Evolutionary conservation across 352 stramenopile genomes (phyloP).

Genomic region (Phytopythium kandeliae): DNA sequence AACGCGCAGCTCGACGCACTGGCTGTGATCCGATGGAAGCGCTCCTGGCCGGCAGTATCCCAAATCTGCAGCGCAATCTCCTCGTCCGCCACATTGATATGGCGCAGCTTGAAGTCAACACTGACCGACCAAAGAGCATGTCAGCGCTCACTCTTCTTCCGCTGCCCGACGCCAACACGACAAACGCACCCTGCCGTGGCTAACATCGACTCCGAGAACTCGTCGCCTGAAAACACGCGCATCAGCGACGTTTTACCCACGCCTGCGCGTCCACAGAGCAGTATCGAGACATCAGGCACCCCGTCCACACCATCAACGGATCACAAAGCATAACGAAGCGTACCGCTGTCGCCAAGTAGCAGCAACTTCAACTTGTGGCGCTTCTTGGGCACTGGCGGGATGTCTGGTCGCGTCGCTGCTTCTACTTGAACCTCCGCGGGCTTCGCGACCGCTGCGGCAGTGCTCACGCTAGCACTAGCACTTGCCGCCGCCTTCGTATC

Average conservation of each 20-base stretch:
- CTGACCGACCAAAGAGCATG: constrained; percentile 16
- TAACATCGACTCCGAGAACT: constrained; percentile 88
- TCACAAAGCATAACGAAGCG: constrained; percentile 3
- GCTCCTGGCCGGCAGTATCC: constrained; percentile 93
- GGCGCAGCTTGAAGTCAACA: constrained; percentile 92
- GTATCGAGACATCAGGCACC: constrained; percentile 6
- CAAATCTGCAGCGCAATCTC: constrained; percentile 92
- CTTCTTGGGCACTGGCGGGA: constrained; percentile 50
- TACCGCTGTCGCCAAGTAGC: constrained; percentile 86
- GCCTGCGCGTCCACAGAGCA: constrained; percentile 19
- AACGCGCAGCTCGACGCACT: constrained; percentile 45
- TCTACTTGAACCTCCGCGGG: constrained; percentile 6
- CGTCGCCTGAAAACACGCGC: constrained; percentile 89
- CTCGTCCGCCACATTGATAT: constrained; percentile 79
- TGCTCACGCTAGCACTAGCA: neutral
- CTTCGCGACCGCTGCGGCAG: constrained; percentile 8
- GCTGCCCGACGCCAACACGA: constrained; percentile 2
- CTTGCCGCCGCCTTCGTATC: constrained; percentile 4
- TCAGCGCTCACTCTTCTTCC: constrained; percentile 3
- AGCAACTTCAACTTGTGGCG: constrained; percentile 88
- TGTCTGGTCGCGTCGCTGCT: neutral
- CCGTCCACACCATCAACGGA: neutral
- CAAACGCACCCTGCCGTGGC: constrained; percentile 84
- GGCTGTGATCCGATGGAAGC: constrained; percentile 91
- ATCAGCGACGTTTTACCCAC: constrained; percentile 93